Conservation (phyloP, 108 stramenopile genomes). For the Skeletonema grethae region DNA sequence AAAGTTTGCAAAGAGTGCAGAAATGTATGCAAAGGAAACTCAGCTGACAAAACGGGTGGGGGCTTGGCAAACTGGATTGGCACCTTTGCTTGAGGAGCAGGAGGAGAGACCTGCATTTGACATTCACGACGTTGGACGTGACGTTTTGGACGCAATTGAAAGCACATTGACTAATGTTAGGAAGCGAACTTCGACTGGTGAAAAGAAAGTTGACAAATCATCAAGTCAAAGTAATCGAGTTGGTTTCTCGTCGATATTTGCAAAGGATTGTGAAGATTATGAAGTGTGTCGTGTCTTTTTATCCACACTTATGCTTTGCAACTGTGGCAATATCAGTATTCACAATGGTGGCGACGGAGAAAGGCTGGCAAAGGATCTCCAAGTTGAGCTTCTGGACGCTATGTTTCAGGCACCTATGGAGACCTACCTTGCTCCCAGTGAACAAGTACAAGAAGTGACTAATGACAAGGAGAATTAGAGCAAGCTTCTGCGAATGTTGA, state of each 20-base stretch:
- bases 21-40: slow-evolving; percentile 89
- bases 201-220: slow-evolving; percentile 35
- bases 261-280: slow-evolving; percentile 56
- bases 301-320: slow-evolving; percentile 93
- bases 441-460: neutral
- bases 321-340: slow-evolving; percentile 88
- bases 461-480: neutral
- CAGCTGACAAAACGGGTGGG: slow-evolving; percentile 88
- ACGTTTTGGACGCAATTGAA: slow-evolving; percentile 55
- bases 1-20: slow-evolving; percentile 88
- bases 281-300: slow-evolving; percentile 97
- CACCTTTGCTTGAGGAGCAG: slow-evolving; percentile 88
- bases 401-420: slow-evolving; percentile 72
- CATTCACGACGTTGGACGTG: slow-evolving; percentile 84
- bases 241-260: slow-evolving; percentile 19
- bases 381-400: slow-evolving; percentile 66
- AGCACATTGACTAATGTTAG: slow-evolving; percentile 14
- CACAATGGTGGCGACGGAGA: slow-evolving; percentile 55
- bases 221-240: slow-evolving; percentile 34
- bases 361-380: slow-evolving; percentile 47
- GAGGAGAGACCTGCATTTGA: slow-evolving; percentile 88
- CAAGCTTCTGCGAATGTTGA: neutral
- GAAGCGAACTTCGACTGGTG: slow-evolving; percentile 37
- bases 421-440: neutral
- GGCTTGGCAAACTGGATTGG: slow-evolving; percentile 86